These are phyloP conservation scores for Aspergillus phoenicis DNA, from an alignment of 2,329 filamentous ascomycete species.

Conservation along the genomic window DNA sequence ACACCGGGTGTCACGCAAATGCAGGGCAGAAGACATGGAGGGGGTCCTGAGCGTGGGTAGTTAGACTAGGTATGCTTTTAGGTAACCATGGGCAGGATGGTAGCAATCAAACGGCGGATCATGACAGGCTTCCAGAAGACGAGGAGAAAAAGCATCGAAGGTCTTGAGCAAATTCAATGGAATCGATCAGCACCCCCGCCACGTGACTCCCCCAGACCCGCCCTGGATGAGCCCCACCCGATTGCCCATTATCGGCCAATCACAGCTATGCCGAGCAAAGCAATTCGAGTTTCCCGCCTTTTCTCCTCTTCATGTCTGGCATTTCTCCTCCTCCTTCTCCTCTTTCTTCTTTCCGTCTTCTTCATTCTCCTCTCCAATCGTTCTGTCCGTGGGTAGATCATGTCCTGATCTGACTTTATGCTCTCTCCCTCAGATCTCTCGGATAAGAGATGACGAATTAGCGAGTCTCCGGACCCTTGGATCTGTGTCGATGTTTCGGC, in stretches of 20 bases:
- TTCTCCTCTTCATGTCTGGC: constrained; percentile 3
- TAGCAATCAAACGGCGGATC: not conserved
- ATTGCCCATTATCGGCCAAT: not conserved
- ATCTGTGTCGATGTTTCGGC: constrained; percentile 28
- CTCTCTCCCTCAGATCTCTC: not conserved
- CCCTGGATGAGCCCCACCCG: constrained; percentile 11
- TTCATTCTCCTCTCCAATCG: constrained; percentile 12
- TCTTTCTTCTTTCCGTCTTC: not conserved
- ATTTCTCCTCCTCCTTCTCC: not conserved
- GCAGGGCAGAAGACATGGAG: not conserved
- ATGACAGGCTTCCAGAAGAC: not conserved
- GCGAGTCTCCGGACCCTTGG: constrained; percentile 20
- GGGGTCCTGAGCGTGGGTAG: not conserved
- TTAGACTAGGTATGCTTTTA: not conserved
- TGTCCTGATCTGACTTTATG: constrained; percentile 7
- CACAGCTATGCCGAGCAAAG: not conserved
- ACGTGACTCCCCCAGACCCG: constrained; percentile 20
- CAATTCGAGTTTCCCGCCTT: constrained; percentile 8
- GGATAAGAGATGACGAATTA: constrained; percentile 14
- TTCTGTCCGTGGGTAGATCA: constrained; percentile 1
- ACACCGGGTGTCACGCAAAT: not conserved
- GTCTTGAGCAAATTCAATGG: not conserved
- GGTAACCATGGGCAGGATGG: not conserved
- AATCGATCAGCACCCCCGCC: constrained; percentile 15
- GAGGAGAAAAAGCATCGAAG: not conserved